Evolutionary conservation across 768 basidiomycete species (phyloP).

Genomic region (Tricholoma flavovirens): DNA sequence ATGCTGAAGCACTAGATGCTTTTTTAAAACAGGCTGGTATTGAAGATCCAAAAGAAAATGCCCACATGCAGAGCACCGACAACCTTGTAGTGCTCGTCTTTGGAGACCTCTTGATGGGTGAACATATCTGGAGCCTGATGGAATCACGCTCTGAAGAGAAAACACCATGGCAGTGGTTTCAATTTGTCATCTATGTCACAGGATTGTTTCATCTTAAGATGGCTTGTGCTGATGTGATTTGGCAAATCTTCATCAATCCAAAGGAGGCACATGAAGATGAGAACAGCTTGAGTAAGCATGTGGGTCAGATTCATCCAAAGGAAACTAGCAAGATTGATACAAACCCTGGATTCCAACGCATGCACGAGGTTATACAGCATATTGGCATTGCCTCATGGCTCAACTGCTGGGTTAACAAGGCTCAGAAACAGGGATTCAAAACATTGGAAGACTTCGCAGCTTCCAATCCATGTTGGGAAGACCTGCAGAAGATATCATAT

Average conservation of each 20-base stretch:
- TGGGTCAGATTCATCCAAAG: slow-evolving; percentile 20
- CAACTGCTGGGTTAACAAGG: slow-evolving; percentile 25
- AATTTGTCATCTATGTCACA: slow-evolving; percentile 26
- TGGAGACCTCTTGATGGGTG: slow-evolving; percentile 24
- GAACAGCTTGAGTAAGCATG: slow-evolving; percentile 16
- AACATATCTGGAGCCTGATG: slow-evolving; percentile 19
- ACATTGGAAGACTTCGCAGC: slow-evolving; percentile 23
- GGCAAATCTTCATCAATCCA: slow-evolving; percentile 16
- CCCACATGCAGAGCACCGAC: neutral
- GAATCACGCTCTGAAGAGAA: slow-evolving; percentile 20
- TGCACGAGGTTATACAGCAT: slow-evolving; percentile 31
- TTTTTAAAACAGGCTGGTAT: slow-evolving; percentile 19
- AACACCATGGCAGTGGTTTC: slow-evolving; percentile 22
- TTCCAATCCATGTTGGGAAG: slow-evolving; percentile 21
- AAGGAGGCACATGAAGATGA: slow-evolving; percentile 10
- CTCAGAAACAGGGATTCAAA: neutral
- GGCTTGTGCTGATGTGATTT: slow-evolving; percentile 23
- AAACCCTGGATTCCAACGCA: slow-evolving; percentile 30
- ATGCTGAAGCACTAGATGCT: slow-evolving; percentile 14
- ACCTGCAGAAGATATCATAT: slow-evolving; percentile 10
- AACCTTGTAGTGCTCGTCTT: slow-evolving; percentile 17
- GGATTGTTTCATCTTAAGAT: slow-evolving; percentile 27
- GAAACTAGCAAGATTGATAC: slow-evolving; percentile 25
- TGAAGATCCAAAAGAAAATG: slow-evolving; percentile 14
- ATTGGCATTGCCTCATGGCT: slow-evolving; percentile 18